phyloP scores from a whole-genome alignment of 202 grass and related monocot species.

The Carex arenaria region DNA sequence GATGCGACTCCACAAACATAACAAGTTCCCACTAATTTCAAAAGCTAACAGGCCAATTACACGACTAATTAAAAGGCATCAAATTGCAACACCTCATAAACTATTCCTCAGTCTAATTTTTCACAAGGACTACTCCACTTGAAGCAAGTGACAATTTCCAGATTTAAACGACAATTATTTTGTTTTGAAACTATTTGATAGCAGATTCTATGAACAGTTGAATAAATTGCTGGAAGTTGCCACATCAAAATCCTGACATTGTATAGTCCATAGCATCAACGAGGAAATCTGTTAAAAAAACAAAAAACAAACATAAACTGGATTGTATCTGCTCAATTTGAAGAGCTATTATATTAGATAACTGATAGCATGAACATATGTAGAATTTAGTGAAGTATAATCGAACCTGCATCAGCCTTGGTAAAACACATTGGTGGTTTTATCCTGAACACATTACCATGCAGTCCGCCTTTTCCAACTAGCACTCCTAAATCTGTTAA shows the following conservation, averaged over 20 bases:
- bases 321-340: not conserved
- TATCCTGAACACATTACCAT: conserved; percentile 90
- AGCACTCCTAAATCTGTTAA: conserved; percentile 65
- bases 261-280: conserved; percentile 82
- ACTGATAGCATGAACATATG: not conserved
- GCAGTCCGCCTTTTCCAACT: conserved; percentile 80
- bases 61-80: not conserved
- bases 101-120: not conserved
- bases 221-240: not conserved
- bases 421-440: conserved; percentile 99
- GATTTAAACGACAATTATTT: not conserved
- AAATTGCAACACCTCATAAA: not conserved
- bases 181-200: not conserved
- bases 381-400: not conserved
- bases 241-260: conserved; percentile 57
- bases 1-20: not conserved
- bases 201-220: not conserved
- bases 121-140: not conserved
- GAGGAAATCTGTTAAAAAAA: conserved; percentile 58
- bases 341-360: not conserved
- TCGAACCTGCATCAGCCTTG: conserved; percentile 74
- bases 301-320: not conserved
- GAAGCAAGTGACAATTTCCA: not conserved
- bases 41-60: not conserved
- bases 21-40: not conserved